Evolutionary conservation across 1,139 yeast genomes (phyloP), one percentile per base, ranked within the genome.

Genomic region (Debaryomyces sp.): DNA sequence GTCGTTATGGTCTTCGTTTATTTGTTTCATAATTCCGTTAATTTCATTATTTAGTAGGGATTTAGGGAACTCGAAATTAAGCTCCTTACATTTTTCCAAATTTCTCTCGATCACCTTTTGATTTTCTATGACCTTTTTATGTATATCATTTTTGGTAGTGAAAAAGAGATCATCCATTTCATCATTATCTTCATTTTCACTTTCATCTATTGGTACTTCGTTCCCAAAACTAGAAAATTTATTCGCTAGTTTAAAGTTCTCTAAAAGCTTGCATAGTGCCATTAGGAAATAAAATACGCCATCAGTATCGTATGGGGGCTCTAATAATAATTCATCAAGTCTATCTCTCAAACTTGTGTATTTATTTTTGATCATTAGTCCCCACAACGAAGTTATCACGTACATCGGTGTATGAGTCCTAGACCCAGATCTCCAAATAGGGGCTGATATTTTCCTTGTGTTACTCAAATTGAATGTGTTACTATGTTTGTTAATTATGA

Each of bases 291-390:
- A 69, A 42, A 72, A 66, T 0, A 66, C 62, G 0, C 84, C 83
- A 44, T 79, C 79, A 8, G 60, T 62, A 50, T 68, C 69, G 55
- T 68, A 78, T 0, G 84, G 83, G 1, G 77, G 78, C 48, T 68
- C 71, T 36, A 78, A 63, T 30, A 78, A 54, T 43, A 78, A 55
- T 39, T 74, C 80, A 33, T 73, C 71, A 13, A 80, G 56, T 15
- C 55, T 64, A 10, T 65, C 70, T 39, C 59, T 61, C 2, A 72
- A 60, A 29, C 50, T 58, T 6, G 58, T 49, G 45, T 61, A 65
- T 9, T 70, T 63, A n/a, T 64, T 62, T 13, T 59, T 57, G 5
- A 59, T 57, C 39, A 75, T 52, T 21, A 74, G 58, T 23, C 61
- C 50, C 80, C 80, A 76, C 15, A 75, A 54, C 6, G 67, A 58